Conservation (phyloP, 164 flowering plant genomes). For the Tetracentron sinense region DNA sequence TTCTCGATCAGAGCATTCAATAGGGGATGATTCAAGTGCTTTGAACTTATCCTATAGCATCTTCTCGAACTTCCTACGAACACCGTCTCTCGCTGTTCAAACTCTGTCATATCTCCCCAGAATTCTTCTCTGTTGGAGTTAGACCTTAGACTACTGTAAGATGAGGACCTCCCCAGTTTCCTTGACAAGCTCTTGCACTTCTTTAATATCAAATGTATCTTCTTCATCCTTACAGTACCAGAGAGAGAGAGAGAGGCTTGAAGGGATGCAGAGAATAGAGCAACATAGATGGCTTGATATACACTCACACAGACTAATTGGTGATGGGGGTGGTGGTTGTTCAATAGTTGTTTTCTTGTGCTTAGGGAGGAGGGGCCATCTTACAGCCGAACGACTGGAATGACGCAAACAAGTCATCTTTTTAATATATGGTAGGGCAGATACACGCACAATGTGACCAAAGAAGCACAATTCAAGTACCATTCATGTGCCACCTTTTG, state of each 20-base stretch:
- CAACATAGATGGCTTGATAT: slow-evolving; percentile 14
- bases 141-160: slow-evolving; percentile 62
- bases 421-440: too few relatives aligned
- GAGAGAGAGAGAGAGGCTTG: slow-evolving; percentile 20
- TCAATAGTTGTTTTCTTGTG: slow-evolving; percentile 17
- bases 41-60: slow-evolving; percentile 49
- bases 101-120: slow-evolving; percentile 21
- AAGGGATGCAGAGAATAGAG: not conserved
- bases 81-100: slow-evolving; percentile 20
- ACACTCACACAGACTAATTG: slow-evolving; percentile 2
- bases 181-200: slow-evolving; percentile 77
- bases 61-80: slow-evolving; percentile 60
- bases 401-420: not conserved
- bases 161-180: slow-evolving; percentile 56
- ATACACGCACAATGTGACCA: not conserved
- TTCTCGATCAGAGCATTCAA: slow-evolving; percentile 55
- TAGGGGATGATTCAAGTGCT: slow-evolving; percentile 60
- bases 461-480: not conserved
- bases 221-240: slow-evolving; percentile 45
- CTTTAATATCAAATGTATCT: slow-evolving; percentile 49
- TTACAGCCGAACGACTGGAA: not conserved
- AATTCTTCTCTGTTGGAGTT: slow-evolving; percentile 40
- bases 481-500: too few relatives aligned
- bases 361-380: slow-evolving; percentile 8
- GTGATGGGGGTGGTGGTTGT: slow-evolving; percentile 1